Evolutionary conservation across 352 stramenopile species (phyloP).

Genomic region (Globisporangium cylindrosporum): DNA sequence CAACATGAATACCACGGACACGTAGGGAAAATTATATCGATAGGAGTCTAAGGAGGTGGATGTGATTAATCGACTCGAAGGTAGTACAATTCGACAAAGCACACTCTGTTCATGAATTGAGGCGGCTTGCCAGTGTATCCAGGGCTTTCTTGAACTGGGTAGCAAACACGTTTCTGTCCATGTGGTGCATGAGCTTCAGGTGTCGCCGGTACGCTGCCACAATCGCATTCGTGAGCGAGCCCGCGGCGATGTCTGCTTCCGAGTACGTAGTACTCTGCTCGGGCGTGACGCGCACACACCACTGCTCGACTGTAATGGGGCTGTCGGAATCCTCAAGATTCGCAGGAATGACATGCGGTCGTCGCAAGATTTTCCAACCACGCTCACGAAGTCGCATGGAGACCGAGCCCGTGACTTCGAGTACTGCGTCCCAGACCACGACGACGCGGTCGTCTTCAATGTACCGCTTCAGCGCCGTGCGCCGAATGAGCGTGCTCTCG

Average conservation of each 20-base stretch:
- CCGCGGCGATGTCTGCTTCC: constrained; percentile 22
- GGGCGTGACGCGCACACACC: constrained; percentile 5
- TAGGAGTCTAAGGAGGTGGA: not conserved
- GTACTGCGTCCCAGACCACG: constrained; percentile 9
- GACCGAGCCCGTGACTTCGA: constrained; percentile 8
- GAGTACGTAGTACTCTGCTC: constrained; percentile 9
- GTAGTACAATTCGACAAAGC: no score
- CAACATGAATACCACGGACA: not conserved
- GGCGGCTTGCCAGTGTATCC: not conserved
- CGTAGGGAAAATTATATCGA: not conserved
- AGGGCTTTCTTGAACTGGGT: not conserved
- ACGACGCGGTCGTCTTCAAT: constrained; percentile 4
- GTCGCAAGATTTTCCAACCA: constrained; percentile 11
- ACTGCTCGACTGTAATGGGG: constrained; percentile 2
- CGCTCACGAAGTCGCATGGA: constrained; percentile 13
- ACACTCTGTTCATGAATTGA: not conserved
- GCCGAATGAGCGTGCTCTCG: constrained; percentile 1
- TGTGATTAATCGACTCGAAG: no score
- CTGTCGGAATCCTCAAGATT: not conserved
- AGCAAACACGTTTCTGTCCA: constrained; percentile 29
- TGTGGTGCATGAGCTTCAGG: constrained; percentile 3
- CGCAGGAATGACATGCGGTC: not conserved
- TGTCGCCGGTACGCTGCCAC: constrained; percentile 39
- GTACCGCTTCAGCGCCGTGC: constrained; percentile 10
- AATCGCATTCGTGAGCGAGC: constrained; percentile 45